These are phyloP conservation scores for Wickerhamomyces silvicola DNA, from an alignment of 805 yeast genomes.

Conservation along the genomic window DNA sequence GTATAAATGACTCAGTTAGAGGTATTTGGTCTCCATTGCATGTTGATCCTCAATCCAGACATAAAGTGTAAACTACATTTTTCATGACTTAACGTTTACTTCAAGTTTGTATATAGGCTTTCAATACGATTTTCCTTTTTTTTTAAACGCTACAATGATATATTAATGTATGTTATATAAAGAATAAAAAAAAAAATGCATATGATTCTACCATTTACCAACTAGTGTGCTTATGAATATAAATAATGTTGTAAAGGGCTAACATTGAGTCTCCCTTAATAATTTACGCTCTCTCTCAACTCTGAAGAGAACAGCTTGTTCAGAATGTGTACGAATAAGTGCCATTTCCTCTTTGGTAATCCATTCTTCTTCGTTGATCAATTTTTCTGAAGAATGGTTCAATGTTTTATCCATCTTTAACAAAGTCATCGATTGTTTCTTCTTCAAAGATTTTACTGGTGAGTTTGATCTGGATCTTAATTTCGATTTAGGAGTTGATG, in stretches of 20 bases:
- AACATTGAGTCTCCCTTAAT: conserved; percentile 4
- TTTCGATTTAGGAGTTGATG: conserved; percentile 8
- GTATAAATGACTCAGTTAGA: conserved; percentile 78
- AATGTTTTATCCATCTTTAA: conserved; percentile 20
- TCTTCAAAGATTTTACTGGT: conserved; percentile 18
- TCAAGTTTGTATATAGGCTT: not conserved
- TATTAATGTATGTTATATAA: not conserved
- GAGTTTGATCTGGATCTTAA: conserved; percentile 21
- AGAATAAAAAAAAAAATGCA: no score
- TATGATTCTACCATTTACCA: no score
- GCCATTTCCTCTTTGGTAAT: conserved; percentile 16
- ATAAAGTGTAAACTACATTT: conserved; percentile 30
- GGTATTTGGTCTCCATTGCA: conserved; percentile 98
- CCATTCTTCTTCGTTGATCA: conserved; percentile 7
- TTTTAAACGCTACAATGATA: not conserved
- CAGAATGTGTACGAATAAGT: conserved; percentile 14
- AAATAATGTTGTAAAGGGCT: not conserved
- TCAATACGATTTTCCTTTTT: no score
- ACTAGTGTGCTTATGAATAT: no score
- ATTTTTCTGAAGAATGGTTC: conserved; percentile 2
- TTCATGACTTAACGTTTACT: not conserved
- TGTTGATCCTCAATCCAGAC: conserved; percentile 45
- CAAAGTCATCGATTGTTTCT: conserved; percentile 22
- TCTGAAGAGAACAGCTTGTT: conserved; percentile 20
- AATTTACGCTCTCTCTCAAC: conserved; percentile 21